Conservation (phyloP, 352 stramenopile genomes). For the Nothophytophthora sp. region DNA sequence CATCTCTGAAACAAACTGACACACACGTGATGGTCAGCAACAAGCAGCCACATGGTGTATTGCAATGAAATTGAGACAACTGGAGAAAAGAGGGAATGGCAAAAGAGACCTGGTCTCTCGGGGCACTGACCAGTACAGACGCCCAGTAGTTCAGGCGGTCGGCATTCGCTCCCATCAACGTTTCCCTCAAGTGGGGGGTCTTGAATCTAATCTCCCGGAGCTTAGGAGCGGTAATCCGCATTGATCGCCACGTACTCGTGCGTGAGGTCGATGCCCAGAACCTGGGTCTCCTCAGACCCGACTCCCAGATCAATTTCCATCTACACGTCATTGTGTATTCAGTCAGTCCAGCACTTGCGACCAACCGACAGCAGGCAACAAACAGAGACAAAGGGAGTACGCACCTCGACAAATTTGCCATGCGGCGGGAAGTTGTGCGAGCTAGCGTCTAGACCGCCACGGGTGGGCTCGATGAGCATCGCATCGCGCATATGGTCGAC, state of each 20-base stretch:
- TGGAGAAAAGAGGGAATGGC: constrained; percentile 9
- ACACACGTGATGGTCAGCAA: neutral
- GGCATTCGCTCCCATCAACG: constrained; percentile 5
- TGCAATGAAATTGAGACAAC: too few species aligned
- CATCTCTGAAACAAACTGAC: neutral
- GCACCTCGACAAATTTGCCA: constrained; percentile 94
- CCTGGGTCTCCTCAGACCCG: constrained; percentile 75
- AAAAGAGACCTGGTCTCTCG: neutral
- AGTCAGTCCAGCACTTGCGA: constrained; percentile 1
- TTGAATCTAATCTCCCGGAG: neutral
- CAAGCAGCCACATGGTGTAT: constrained; percentile 12
- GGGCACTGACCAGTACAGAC: constrained; percentile 6
- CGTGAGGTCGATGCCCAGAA: constrained; percentile 97
- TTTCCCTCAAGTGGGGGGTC: too few species aligned
- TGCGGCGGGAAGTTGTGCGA: constrained; percentile 94
- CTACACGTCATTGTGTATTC: constrained; percentile 15
- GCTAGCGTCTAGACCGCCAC: constrained; percentile 72
- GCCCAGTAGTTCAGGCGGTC: neutral
- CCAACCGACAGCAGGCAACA: neutral
- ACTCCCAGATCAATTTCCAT: constrained; percentile 95
- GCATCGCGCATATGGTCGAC: constrained; percentile 95
- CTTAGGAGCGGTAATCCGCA: constrained; percentile 98
- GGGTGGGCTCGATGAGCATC: constrained; percentile 86
- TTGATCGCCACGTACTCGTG: constrained; percentile 99
- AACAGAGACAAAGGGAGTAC: neutral